These are phyloP conservation scores for Trichophyton rubrum DNA, from an alignment of 2,329 filamentous ascomycete species.

Conservation along the genomic window DNA sequence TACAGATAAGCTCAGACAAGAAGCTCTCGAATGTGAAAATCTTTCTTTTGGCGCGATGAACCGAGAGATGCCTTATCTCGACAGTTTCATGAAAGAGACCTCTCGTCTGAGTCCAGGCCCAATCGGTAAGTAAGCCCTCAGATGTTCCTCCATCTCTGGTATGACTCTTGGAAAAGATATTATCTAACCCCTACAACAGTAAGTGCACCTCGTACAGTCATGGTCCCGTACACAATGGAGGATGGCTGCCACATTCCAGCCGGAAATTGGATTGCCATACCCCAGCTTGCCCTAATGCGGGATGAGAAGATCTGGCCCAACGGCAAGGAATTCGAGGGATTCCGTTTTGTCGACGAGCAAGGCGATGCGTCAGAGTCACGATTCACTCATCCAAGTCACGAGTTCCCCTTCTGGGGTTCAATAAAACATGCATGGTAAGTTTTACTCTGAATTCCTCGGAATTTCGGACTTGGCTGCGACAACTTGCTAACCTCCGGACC, in stretches of 20 bases:
- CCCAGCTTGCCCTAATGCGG: neutral
- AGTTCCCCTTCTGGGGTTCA: neutral
- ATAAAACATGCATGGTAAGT: neutral
- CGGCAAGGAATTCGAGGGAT: neutral
- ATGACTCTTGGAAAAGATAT: neutral
- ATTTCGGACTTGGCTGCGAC: neutral
- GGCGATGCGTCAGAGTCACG: neutral
- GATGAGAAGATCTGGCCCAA: neutral
- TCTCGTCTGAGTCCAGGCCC: conserved; percentile 13
- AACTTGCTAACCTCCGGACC: neutral
- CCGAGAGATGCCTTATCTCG: conserved; percentile 13
- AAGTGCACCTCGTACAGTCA: neutral
- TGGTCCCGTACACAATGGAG: neutral
- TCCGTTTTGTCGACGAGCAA: neutral
- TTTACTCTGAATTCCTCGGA: neutral
- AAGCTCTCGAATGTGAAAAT: conserved; percentile 8
- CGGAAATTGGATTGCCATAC: neutral
- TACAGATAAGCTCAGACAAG: conserved; percentile 14
- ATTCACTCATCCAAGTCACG: neutral
- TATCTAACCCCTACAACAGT: neutral
- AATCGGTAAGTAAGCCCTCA: conserved; percentile 9
- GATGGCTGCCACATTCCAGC: neutral
- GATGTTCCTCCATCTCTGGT: neutral
- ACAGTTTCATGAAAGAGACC: conserved; percentile 17
- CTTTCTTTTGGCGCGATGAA: conserved; percentile 5